Percentiles rank a stretch among this genome's conserved stretches.
Conservation (phyloP, 768 basidiomycete species). For the Sarcomyxa edulis region DNA sequence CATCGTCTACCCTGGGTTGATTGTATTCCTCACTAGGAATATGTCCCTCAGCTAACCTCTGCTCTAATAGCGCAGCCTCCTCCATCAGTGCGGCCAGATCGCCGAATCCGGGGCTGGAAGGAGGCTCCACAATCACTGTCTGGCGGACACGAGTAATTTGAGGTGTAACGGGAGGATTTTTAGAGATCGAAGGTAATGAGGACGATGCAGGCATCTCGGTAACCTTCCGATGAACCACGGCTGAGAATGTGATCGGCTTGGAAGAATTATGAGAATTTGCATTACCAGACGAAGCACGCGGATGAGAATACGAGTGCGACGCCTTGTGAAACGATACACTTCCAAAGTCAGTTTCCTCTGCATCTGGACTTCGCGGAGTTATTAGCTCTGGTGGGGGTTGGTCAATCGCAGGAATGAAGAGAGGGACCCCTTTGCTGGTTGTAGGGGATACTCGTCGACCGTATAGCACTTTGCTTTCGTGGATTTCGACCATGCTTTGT, state of each 20-base stretch:
- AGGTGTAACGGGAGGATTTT: slow-evolving; percentile 21
- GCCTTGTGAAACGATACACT: slow-evolving; percentile 18
- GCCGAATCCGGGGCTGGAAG: slow-evolving; percentile 41
- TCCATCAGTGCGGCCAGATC: slow-evolving; percentile 52
- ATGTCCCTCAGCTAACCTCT: slow-evolving; percentile 44
- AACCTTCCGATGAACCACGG: slow-evolving; percentile 55
- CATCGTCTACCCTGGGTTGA: slow-evolving; percentile 9
- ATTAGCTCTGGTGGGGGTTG: too few species aligned
- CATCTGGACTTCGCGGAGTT: too few species aligned
- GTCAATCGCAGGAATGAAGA: too few species aligned
- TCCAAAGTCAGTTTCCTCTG: slow-evolving; percentile 24
- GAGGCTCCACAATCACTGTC: slow-evolving; percentile 26
- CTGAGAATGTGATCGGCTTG: slow-evolving; percentile 36
- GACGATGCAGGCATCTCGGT: slow-evolving; percentile 29
- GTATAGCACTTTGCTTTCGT: too few species aligned
- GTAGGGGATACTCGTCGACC: too few species aligned
- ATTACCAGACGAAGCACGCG: not conserved
- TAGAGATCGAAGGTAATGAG: slow-evolving; percentile 11
- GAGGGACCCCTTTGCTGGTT: too few species aligned
- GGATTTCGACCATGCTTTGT: too few species aligned
- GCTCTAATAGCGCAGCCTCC: slow-evolving; percentile 55
- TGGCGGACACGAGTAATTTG: slow-evolving; percentile 23
- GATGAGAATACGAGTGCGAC: slow-evolving; percentile 17
- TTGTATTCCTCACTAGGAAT: slow-evolving; percentile 30
- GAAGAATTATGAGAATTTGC: slow-evolving; percentile 6